Evolutionary conservation across 331 rosid genomes (phyloP).

Genomic region (Malus hybrid): DNA sequence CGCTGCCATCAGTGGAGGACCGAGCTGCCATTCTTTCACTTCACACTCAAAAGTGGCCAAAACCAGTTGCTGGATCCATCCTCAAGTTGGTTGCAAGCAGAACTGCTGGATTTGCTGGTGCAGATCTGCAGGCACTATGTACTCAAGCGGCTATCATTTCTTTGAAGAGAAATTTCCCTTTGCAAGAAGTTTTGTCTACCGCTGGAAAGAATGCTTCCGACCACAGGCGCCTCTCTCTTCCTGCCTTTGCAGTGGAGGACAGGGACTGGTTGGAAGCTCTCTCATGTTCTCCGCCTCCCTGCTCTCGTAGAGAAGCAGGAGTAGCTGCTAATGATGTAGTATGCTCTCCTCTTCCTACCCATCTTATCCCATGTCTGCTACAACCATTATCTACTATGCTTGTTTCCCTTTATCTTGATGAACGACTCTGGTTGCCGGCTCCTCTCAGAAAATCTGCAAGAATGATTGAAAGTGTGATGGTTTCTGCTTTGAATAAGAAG

Average conservation of each 20-base stretch:
- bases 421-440: conserved; percentile 64
- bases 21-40: conserved; percentile 93
- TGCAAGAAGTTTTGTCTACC: conserved; percentile 62
- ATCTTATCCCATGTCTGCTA: conserved; percentile 75
- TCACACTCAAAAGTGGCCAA: conserved; percentile 94
- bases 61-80: conserved; percentile 66
- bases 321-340: conserved; percentile 80
- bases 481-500: conserved; percentile 57
- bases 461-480: conserved; percentile 52
- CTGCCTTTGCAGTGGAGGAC: conserved; percentile 88
- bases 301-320: conserved; percentile 94
- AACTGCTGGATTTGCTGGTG: conserved; percentile 96
- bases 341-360: conserved; percentile 78
- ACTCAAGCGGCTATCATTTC: conserved; percentile 92
- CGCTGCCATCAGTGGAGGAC: conserved; percentile 81
- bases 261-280: conserved; percentile 97
- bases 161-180: conserved; percentile 90
- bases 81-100: conserved; percentile 78
- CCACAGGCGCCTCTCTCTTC: conserved; percentile 57
- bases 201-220: conserved; percentile 48
- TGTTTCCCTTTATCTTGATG: conserved; percentile 72
- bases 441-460: conserved; percentile 55
- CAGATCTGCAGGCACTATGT: conserved; percentile 99
- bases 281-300: conserved; percentile 69
- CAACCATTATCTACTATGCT: conserved; percentile 72